Percentiles rank a stretch among this genome's conserved stretches.
Evolutionary conservation across 2,329 filamentous ascomycete species (phyloP).

Genomic region (Ophiognomonia clavigignenti-juglandacearum): DNA sequence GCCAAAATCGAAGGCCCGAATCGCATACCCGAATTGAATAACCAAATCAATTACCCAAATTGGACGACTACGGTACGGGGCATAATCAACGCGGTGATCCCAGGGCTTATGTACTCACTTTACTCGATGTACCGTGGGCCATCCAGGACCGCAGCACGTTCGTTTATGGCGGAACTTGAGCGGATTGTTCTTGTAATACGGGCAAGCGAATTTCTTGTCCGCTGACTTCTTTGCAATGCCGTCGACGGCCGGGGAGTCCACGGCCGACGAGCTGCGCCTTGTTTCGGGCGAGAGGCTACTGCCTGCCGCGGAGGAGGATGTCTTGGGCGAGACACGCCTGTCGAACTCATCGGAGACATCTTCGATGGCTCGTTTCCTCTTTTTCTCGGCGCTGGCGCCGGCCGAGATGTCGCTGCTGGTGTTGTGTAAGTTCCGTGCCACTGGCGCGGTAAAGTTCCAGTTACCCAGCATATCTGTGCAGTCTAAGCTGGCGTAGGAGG

Average conservation of each 20-base stretch:
- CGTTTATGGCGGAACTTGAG: constrained; percentile 15
- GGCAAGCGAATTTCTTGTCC: constrained; percentile 17
- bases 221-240: not conserved
- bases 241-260: constrained; percentile 10
- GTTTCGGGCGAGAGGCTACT: constrained; percentile 4
- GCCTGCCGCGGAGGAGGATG: not conserved
- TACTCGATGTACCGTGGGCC: constrained; percentile 16
- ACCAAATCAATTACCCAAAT: too few species aligned
- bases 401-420: not conserved
- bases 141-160: constrained; percentile 17
- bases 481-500: constrained; percentile 1
- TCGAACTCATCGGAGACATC: constrained; percentile 1
- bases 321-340: constrained; percentile 14
- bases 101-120: too few species aligned
- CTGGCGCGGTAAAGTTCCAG: constrained; percentile 15
- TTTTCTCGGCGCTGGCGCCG: constrained; percentile 4
- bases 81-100: too few species aligned
- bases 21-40: too few species aligned
- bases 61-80: too few species aligned
- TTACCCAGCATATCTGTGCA: constrained; percentile 11
- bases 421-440: constrained; percentile 4
- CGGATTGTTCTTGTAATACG: constrained; percentile 17
- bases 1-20: not conserved
- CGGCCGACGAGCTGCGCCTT: constrained; percentile 2
- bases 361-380: constrained; percentile 10